Conservation (phyloP, 139 green algal genomes). For the Chlamydomonas sphaeroides region DNA sequence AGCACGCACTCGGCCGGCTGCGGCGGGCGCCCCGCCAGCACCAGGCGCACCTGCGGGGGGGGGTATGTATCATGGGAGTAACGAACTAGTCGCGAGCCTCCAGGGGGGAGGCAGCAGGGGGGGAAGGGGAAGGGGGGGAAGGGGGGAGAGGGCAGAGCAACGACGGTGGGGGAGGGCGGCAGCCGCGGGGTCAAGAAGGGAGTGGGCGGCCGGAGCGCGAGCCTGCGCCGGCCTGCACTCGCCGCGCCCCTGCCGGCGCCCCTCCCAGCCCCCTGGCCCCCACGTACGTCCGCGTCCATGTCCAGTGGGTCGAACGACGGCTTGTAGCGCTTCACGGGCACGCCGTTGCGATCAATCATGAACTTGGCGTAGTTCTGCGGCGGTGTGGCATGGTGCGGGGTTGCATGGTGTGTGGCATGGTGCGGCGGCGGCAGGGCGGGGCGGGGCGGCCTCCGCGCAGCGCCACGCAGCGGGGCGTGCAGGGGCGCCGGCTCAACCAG, state of each 20-base stretch:
- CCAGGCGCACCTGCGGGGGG: slow-evolving; percentile 49
- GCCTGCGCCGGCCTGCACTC: no score
- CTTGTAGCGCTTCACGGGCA: slow-evolving; percentile 83
- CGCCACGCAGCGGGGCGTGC: no score
- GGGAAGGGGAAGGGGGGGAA: not conserved
- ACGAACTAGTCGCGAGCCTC: no score
- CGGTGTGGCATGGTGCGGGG: not conserved
- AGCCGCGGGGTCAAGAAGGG: not conserved
- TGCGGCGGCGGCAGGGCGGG: no score
- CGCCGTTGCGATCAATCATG: slow-evolving; percentile 76
- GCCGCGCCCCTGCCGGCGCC: no score
- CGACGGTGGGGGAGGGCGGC: not conserved
- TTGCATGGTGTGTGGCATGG: no score
- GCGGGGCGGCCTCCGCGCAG: no score
- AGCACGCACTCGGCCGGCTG: slow-evolving; percentile 72
- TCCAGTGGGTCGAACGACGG: slow-evolving; percentile 78
- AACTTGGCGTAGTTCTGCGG: slow-evolving; percentile 65
- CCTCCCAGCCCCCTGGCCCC: no score
- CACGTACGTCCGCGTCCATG: slow-evolving; percentile 80
- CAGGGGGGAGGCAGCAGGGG: not conserved
- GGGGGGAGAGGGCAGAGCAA: not conserved
- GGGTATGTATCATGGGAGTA: no score
- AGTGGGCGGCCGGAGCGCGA: no score
- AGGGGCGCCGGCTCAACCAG: no score
- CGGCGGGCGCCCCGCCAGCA: slow-evolving; percentile 69